Percentiles rank a stretch among this genome's conserved stretches.
Conservation (phyloP, 1,284 basidiomycete species). For the Naganishia albida region DNA sequence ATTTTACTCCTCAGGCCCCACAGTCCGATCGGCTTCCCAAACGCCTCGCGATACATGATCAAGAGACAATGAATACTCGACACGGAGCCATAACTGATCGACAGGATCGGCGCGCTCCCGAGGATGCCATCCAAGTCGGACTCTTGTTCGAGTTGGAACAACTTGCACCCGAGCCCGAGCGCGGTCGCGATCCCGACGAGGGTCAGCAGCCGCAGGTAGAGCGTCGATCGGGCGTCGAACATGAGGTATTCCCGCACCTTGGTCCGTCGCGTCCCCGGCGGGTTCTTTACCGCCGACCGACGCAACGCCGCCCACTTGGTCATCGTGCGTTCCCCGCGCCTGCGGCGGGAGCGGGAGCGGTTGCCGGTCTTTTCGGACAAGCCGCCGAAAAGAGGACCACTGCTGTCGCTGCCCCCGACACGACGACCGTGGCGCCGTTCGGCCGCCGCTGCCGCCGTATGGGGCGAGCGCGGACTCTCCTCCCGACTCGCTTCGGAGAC, state of each 20-base stretch:
- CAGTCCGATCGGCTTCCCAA: constrained; percentile 60
- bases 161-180: constrained; percentile 44
- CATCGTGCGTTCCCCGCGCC: constrained; percentile 10
- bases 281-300: constrained; percentile 18
- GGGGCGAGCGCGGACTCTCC: too few species aligned
- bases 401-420: constrained; percentile 16
- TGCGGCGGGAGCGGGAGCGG: too few species aligned
- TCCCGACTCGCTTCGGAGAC: not conserved
- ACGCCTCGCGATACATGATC: constrained; percentile 58
- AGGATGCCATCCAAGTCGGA: constrained; percentile 55
- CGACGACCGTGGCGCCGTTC: not conserved
- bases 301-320: constrained; percentile 26
- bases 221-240: constrained; percentile 57
- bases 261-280: constrained; percentile 36
- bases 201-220: constrained; percentile 58
- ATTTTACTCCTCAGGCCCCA: constrained; percentile 58
- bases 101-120: constrained; percentile 57
- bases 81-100: constrained; percentile 57
- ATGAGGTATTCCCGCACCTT: constrained; percentile 52
- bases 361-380: constrained; percentile 6
- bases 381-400: constrained; percentile 1
- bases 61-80: constrained; percentile 57
- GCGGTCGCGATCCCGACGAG: constrained; percentile 54
- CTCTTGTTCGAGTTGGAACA: constrained; percentile 32
- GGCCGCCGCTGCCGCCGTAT: not conserved